Evolutionary conservation across 1,284 basidiomycete species (phyloP), one percentile per base, ranked within the genome.

Genomic region (Sporisorium graminicola): DNA sequence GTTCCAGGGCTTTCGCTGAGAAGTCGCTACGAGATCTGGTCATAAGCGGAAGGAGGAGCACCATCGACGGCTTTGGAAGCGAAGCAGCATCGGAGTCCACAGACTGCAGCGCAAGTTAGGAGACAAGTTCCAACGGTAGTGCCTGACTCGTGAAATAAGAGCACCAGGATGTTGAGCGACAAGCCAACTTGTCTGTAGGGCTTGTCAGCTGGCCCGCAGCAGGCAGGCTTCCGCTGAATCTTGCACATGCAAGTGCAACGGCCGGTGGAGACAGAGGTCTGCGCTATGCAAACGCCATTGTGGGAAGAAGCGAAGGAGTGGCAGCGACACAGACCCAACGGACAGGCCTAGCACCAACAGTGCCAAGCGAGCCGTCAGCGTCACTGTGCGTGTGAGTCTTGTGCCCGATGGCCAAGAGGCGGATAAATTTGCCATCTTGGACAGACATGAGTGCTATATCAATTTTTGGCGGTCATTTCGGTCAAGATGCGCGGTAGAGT

Each of bases 371-470:
- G 49, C 20, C 26, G 40, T 8, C 47, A 43, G 51, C 13, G 27
- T 47, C 53, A 47, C 29, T 18, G 27, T 33, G 27, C 47, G 26
- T 29, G 46, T 18, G 24, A 16, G 44, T 8, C 20, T 16, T 14
- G 13, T 24, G 51, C 24, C 40, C 33, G 22, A 37, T 22, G 18
- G 13, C 26, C 52, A 29, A 37, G 47, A 12, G 18, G 35, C 5
- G 14, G 24, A 27, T 54, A 37, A 31, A 1, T 22, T 18, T 49
- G 56, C 55, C 33, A 31, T 58, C n/a, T 44, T 65, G 12, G 62
- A 70, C 58, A 57, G 62, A 53, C 53, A 57, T 8, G 44, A 70
- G 67, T 5, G 67, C 40, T 52, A 70, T 70, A 58, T 70, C 67
- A 68, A 20, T 22, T 50, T 50, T 55, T 43, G 3, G 24, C 10